Evolutionary conservation across 2,329 filamentous ascomycete species (phyloP).

Genomic region (Cryphonectria parasitica): DNA sequence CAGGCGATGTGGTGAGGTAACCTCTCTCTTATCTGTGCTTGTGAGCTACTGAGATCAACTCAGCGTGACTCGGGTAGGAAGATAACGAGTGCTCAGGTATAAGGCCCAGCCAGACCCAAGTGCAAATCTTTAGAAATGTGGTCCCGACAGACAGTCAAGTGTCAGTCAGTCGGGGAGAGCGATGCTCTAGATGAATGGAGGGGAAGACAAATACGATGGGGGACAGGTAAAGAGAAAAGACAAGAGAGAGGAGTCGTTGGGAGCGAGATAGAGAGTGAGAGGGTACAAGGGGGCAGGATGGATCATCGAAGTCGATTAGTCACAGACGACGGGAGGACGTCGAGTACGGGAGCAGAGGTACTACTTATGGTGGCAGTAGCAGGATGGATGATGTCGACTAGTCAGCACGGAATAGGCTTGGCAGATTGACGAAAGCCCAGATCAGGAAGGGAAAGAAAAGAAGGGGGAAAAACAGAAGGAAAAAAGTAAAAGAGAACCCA

Average conservation of each 20-base stretch:
- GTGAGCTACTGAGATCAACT: neutral
- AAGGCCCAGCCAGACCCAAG: neutral
- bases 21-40: neutral
- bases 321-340: neutral
- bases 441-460: neutral
- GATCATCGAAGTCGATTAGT: constrained; percentile 10
- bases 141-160: neutral
- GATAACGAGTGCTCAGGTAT: neutral
- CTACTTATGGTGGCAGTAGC: neutral
- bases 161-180: neutral
- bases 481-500: neutral
- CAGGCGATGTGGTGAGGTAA: neutral
- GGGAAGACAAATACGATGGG: neutral
- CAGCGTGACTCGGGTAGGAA: neutral
- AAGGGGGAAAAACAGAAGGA: neutral
- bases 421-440: neutral
- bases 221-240: neutral
- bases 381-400: neutral
- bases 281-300: neutral
- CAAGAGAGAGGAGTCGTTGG: neutral
- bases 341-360: constrained; percentile 2
- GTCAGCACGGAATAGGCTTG: neutral
- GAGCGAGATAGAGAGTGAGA: neutral
- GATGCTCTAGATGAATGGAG: neutral
- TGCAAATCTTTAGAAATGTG: neutral